Conservation (phyloP, 1,284 basidiomycete genomes). For the Tilletia walkeri region DNA sequence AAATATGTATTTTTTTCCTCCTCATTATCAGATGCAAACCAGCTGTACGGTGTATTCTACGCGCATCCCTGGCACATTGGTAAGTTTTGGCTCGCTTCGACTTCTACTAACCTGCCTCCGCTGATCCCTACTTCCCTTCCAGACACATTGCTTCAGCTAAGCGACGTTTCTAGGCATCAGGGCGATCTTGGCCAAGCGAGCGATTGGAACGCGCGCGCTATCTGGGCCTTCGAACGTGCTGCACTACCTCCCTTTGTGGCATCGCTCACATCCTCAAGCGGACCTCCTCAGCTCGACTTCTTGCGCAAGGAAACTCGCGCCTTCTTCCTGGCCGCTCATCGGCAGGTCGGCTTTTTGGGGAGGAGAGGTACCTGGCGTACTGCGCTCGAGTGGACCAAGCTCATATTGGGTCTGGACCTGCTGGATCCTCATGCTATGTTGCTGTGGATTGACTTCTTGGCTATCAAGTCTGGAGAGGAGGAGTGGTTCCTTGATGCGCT, state of each 20-base stretch:
- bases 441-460: constrained; percentile 54
- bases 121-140: neutral
- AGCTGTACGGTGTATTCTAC: constrained; percentile 43
- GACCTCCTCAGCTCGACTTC: constrained; percentile 48
- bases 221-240: constrained; percentile 51
- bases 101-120: neutral
- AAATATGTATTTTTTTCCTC: neutral
- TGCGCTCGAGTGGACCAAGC: constrained; percentile 52
- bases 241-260: constrained; percentile 41
- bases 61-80: constrained; percentile 53
- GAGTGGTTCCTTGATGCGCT: constrained; percentile 47
- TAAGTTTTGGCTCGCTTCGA: neutral
- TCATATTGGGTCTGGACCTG: constrained; percentile 40
- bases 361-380: constrained; percentile 53
- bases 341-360: constrained; percentile 47
- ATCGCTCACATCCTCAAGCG: constrained; percentile 40
- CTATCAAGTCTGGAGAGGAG: constrained; percentile 46
- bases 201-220: constrained; percentile 51
- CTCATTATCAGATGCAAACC: constrained; percentile 40
- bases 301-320: constrained; percentile 48
- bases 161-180: constrained; percentile 50
- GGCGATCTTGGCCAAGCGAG: constrained; percentile 52
- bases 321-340: constrained; percentile 50
- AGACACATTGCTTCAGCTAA: constrained; percentile 49
- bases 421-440: constrained; percentile 50